Percentiles rank a stretch among this genome's conserved stretches.
Evolutionary conservation across 768 basidiomycete species (phyloP).

Genomic region (Rickenella mellea): DNA sequence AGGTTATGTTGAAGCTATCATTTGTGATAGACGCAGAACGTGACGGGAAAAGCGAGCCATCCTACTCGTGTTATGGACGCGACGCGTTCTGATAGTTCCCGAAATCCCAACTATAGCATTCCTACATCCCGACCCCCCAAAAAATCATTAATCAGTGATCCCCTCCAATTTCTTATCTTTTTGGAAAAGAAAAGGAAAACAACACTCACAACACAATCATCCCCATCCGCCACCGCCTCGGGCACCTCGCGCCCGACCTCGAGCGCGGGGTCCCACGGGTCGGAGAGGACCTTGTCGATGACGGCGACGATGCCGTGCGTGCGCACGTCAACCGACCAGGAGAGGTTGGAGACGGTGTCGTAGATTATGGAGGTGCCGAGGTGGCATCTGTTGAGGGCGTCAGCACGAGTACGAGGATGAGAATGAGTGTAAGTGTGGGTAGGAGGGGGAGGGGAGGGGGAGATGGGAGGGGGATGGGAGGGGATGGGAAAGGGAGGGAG

Average conservation of each 20-base stretch:
- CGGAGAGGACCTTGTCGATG: constrained; percentile 60
- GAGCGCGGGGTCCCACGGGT: constrained; percentile 63
- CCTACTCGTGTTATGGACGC: neutral
- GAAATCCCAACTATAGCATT: constrained; percentile 68
- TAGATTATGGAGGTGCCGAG: constrained; percentile 80
- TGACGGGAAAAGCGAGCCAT: no score
- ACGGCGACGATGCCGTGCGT: constrained; percentile 73
- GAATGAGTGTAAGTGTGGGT: no score
- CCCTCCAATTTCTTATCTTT: no score
- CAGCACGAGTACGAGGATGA: no score
- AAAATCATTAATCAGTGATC: no score
- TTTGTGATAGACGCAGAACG: no score
- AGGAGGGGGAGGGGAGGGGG: neutral
- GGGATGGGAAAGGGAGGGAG: neutral
- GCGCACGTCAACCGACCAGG: constrained; percentile 79
- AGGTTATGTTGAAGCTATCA: no score
- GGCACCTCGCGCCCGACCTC: constrained; percentile 60
- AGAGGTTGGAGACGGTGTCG: constrained; percentile 80
- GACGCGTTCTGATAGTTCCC: constrained; percentile 27
- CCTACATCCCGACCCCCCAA: no score
- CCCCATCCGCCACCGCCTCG: constrained; percentile 35
- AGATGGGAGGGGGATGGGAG: neutral
- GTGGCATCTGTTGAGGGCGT: constrained; percentile 75
- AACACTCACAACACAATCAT: constrained; percentile 61
- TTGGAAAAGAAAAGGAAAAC: neutral